Evolutionary conservation across 2,329 filamentous ascomycete species (phyloP).

Genomic region (Lachnellula arida): DNA sequence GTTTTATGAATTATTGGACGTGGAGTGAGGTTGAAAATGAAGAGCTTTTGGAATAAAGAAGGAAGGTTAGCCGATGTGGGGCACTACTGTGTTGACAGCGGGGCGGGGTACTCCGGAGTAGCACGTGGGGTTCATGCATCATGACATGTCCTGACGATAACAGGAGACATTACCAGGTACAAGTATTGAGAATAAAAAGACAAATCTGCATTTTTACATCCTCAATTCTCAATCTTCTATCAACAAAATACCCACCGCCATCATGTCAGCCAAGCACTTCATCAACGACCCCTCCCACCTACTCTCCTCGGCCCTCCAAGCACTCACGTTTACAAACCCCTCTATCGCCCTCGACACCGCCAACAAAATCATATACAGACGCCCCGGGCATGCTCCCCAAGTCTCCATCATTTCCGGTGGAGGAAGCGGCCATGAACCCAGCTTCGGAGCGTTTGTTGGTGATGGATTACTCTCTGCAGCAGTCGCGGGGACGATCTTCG

Average conservation of each 20-base stretch:
- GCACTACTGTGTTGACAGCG: background rate
- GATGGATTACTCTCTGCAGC: slow-evolving; percentile 73
- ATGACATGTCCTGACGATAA: background rate
- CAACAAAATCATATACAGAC: slow-evolving; percentile 81
- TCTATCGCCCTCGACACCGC: slow-evolving; percentile 70
- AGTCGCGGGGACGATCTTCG: slow-evolving; percentile 84
- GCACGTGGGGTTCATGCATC: background rate
- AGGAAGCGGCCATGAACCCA: slow-evolving; percentile 85
- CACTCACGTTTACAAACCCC: slow-evolving; percentile 79
- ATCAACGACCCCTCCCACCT: slow-evolving; percentile 77
- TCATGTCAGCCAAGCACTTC: slow-evolving; percentile 73
- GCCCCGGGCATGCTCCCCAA: slow-evolving; percentile 52
- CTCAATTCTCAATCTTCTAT: background rate
- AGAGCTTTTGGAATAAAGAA: slow-evolving; percentile 4
- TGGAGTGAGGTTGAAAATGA: slow-evolving; percentile 13
- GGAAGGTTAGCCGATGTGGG: slow-evolving; percentile 1
- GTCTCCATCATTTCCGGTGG: slow-evolving; percentile 86
- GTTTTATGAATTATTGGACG: background rate
- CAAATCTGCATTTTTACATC: background rate
- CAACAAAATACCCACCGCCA: slow-evolving; percentile 5
- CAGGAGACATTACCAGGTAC: background rate
- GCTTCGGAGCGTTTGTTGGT: slow-evolving; percentile 82
- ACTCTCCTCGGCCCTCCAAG: slow-evolving; percentile 70
- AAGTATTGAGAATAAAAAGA: background rate
- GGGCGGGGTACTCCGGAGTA: too few species aligned